Evolutionary conservation across 495 filamentous ascomycete species (phyloP).

Genomic region (Daldinia loculata): DNA sequence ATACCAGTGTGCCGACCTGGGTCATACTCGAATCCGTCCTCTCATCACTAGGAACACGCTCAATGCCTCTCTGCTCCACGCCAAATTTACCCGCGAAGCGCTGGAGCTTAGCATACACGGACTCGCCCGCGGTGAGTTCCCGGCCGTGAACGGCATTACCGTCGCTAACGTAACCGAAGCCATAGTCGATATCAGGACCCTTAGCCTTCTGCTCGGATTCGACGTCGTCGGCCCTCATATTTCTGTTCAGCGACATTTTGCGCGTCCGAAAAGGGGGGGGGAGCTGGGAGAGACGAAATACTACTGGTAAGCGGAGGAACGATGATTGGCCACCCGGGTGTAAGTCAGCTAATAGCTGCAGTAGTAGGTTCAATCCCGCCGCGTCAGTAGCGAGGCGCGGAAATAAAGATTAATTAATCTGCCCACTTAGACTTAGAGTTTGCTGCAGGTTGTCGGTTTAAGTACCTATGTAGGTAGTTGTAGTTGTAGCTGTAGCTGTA

Average conservation of each 20-base stretch:
- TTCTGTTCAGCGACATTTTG: constrained; percentile 20
- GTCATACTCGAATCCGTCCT: constrained; percentile 70
- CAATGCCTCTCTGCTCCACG: constrained; percentile 82
- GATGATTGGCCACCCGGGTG: neutral
- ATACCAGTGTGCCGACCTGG: constrained; percentile 80
- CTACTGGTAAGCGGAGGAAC: neutral
- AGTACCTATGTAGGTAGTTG: neutral
- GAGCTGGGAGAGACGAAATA: neutral
- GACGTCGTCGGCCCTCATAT: constrained; percentile 30
- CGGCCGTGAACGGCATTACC: constrained; percentile 68
- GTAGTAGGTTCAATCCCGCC: neutral
- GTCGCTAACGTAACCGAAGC: constrained; percentile 57
- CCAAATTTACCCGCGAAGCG: constrained; percentile 72
- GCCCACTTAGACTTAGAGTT: constrained; percentile 1
- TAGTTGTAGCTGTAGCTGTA: neutral
- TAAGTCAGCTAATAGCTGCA: neutral
- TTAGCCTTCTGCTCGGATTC: constrained; percentile 39
- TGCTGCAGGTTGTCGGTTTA: neutral
- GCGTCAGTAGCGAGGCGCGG: neutral
- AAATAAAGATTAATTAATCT: neutral
- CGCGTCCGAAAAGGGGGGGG: neutral
- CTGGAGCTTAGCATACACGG: constrained; percentile 71
- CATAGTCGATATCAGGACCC: constrained; percentile 41
- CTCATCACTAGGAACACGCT: constrained; percentile 80
- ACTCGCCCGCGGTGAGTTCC: constrained; percentile 69